A percentile compares a stretch with the other conserved stretches of the same genome.
These are phyloP conservation scores for Cercospora sp. DNA, from an alignment of 2,329 filamentous ascomycete species.

Conservation along the genomic window DNA sequence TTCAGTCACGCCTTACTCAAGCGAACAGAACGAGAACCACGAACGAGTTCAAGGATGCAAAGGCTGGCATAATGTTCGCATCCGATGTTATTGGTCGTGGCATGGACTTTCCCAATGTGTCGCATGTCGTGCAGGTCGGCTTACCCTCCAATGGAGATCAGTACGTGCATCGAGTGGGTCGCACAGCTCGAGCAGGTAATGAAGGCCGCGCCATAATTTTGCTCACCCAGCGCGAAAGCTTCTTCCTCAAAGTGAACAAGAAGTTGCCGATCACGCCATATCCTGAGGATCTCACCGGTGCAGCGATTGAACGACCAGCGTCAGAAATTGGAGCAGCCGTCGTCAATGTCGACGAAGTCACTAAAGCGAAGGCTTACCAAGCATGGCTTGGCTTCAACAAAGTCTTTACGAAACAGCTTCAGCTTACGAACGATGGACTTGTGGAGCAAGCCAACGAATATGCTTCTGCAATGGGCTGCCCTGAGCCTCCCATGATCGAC, in stretches of 20 bases:
- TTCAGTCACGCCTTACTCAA: constrained; percentile 49
- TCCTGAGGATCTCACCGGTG: constrained; percentile 44
- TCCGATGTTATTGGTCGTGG: constrained; percentile 84
- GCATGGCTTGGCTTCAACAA: constrained; percentile 52
- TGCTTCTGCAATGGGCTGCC: constrained; percentile 46
- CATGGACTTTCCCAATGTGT: constrained; percentile 97
- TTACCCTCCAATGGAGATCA: constrained; percentile 54
- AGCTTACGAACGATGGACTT: constrained; percentile 41
- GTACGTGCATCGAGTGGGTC: constrained; percentile 91
- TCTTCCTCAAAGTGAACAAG: constrained; percentile 52
- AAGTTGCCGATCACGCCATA: constrained; percentile 54
- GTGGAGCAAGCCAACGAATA: constrained; percentile 49
- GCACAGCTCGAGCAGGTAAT: constrained; percentile 86
- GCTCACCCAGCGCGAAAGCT: constrained; percentile 54
- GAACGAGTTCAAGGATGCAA: constrained; percentile 47
- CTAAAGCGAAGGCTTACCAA: constrained; percentile 49
- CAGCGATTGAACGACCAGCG: constrained; percentile 28
- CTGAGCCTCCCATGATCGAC: constrained; percentile 49
- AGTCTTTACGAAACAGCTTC: constrained; percentile 46
- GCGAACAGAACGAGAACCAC: constrained; percentile 46
- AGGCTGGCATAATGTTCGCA: constrained; percentile 54
- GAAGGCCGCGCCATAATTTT: constrained; percentile 57
- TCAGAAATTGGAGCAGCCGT: constrained; percentile 37
- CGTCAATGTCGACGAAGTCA: constrained; percentile 41
- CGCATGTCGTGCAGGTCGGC: constrained; percentile 78